phyloP scores from a whole-genome alignment of 2,329 filamentous ascomycete species.

The Botrytis porri region DNA sequence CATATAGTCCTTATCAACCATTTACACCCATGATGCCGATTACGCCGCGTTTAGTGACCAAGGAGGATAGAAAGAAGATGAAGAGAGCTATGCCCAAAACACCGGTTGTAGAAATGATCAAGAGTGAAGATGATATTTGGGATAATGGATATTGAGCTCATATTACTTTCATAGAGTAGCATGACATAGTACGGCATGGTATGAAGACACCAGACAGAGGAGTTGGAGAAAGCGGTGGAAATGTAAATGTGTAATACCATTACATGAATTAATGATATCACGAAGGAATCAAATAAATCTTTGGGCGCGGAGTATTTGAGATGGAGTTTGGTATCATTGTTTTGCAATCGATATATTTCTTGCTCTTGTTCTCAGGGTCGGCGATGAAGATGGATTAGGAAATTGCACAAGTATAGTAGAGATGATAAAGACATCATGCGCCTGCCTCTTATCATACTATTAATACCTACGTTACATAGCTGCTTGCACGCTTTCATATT shows the following conservation, averaged over 20 bases:
- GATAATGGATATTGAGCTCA: constrained; percentile 35
- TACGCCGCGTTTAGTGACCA: constrained; percentile 71
- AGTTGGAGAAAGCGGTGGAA: background rate
- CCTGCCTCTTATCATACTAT: background rate
- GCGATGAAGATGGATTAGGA: background rate
- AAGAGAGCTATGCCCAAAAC: constrained; percentile 60
- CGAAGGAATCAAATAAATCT: background rate
- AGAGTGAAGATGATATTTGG: constrained; percentile 63
- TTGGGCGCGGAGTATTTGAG: background rate
- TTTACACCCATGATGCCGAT: constrained; percentile 73
- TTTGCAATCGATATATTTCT: background rate
- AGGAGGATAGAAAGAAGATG: constrained; percentile 67
- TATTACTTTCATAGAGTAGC: background rate
- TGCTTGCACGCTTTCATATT: background rate
- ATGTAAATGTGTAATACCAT: background rate
- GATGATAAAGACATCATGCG: background rate
- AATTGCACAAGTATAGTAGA: background rate
- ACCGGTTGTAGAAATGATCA: constrained; percentile 60
- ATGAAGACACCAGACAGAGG: background rate
- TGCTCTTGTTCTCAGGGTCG: background rate
- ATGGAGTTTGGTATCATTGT: background rate
- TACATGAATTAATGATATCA: background rate
- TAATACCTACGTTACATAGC: background rate
- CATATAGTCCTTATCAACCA: constrained; percentile 78
- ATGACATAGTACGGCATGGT: background rate